Conservation (phyloP, 2,329 filamentous ascomycete genomes). For the Paecilomyces variotii region DNA sequence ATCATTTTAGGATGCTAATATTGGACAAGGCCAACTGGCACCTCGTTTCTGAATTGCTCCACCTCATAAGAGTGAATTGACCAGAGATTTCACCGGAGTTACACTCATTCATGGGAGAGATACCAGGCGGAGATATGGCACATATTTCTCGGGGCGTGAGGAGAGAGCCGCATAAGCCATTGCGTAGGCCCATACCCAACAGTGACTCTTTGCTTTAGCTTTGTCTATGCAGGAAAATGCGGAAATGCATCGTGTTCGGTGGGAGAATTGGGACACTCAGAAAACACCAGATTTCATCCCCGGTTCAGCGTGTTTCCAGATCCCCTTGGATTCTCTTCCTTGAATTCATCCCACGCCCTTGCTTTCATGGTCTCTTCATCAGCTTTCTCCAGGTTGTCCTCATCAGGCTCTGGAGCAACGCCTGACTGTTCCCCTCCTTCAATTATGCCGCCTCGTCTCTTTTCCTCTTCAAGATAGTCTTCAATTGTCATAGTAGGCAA, state of each 20-base stretch:
- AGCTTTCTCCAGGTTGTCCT: conserved; percentile 81
- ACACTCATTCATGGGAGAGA: conserved; percentile 6
- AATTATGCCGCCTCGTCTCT: conserved; percentile 74
- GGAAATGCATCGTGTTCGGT: not conserved
- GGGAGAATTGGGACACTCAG: not conserved
- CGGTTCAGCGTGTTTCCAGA: conserved; percentile 44
- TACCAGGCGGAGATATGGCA: not conserved
- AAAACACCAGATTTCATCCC: conserved; percentile 22
- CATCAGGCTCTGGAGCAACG: conserved; percentile 64
- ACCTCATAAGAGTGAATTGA: conserved; percentile 9
- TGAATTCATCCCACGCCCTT: conserved; percentile 89
- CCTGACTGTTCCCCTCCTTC: conserved; percentile 75
- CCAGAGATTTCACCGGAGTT: conserved; percentile 11
- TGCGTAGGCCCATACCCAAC: not conserved
- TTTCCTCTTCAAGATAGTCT: conserved; percentile 92
- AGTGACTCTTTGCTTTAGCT: not conserved
- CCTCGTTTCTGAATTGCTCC: conserved; percentile 8
- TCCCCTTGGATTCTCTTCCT: conserved; percentile 73
- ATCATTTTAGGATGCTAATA: not conserved
- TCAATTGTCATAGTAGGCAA: conserved; percentile 97
- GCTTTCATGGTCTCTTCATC: conserved; percentile 92
- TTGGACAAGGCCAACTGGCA: conserved; percentile 9
- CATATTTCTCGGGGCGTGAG: not conserved
- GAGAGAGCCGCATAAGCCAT: not conserved
- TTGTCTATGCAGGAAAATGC: not conserved